Conservation (phyloP, 1,284 basidiomycete species). For the Cerioporus squamosus region DNA sequence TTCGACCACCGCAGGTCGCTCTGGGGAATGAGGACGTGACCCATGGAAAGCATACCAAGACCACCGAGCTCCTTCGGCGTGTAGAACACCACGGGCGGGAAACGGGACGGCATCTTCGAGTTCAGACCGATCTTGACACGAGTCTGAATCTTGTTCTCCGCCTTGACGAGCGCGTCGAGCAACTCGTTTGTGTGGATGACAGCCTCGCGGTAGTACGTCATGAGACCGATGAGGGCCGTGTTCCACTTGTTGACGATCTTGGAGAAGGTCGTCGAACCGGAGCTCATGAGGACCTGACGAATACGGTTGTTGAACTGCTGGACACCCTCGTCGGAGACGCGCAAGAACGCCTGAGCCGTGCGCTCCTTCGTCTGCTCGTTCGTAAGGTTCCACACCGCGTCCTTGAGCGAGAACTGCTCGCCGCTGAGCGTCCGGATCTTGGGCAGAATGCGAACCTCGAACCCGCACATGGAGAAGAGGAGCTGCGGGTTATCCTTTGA, state of each 20-base stretch:
- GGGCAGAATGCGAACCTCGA: constrained; percentile 96
- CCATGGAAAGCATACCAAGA: constrained; percentile 99
- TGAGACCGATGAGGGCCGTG: constrained; percentile 90
- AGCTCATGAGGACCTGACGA: constrained; percentile 97
- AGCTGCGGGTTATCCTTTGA: constrained; percentile 98
- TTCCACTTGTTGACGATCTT: constrained; percentile 99
- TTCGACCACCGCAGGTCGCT: constrained; percentile 98
- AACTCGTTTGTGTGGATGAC: constrained; percentile 98
- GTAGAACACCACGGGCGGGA: constrained; percentile 97
- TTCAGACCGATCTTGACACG: constrained; percentile 99
- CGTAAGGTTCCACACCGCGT: constrained; percentile 97
- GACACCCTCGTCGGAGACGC: constrained; percentile 96
- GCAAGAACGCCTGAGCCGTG: constrained; percentile 96
- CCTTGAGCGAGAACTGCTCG: constrained; percentile 95
- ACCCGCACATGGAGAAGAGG: constrained; percentile 98
- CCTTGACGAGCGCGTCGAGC: constrained; percentile 92
- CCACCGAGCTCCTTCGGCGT: constrained; percentile 96
- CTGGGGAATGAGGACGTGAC: constrained; percentile 97
- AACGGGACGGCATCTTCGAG: constrained; percentile 99
- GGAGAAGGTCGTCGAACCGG: constrained; percentile 97
- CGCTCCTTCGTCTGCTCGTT: constrained; percentile 97
- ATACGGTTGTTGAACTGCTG: constrained; percentile 97
- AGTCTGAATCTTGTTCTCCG: constrained; percentile 98
- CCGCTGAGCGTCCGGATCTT: constrained; percentile 94
- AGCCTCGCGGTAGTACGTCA: constrained; percentile 99